phyloP scores from a whole-genome alignment of 441 rosid genomes.

The Gossypium trilobum region DNA sequence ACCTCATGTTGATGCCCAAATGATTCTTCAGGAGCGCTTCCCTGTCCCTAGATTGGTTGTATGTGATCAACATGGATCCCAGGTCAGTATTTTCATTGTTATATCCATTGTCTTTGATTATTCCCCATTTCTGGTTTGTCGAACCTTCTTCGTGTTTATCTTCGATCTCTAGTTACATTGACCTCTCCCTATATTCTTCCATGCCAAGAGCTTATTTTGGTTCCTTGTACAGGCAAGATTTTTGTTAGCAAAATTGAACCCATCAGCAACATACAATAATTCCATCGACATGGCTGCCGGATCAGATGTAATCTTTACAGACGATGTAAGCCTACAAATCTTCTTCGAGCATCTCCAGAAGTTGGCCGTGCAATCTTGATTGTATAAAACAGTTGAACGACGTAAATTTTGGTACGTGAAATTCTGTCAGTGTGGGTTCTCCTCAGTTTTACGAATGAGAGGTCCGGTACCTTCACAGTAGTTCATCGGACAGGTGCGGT shows the following conservation, averaged over 20 bases:
- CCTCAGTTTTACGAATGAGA: slow-evolving; percentile 7
- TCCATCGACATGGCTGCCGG: slow-evolving; percentile 74
- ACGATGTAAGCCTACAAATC: slow-evolving; percentile 90
- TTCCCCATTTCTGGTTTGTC: not conserved
- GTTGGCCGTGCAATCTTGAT: slow-evolving; percentile 94
- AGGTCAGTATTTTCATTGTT: slow-evolving; percentile 37
- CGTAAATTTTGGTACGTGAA: not conserved
- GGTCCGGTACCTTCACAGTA: slow-evolving; percentile 16
- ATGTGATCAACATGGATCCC: slow-evolving; percentile 99
- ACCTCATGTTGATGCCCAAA: slow-evolving; percentile 67
- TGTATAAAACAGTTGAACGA: slow-evolving; percentile 4
- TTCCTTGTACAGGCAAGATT: slow-evolving; percentile 66
- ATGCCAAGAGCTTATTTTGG: slow-evolving; percentile 8
- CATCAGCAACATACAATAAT: slow-evolving; percentile 86
- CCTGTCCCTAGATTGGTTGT: slow-evolving; percentile 94
- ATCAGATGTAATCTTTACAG: slow-evolving; percentile 81
- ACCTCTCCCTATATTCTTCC: not conserved
- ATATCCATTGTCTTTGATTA: not conserved
- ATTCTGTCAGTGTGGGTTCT: not conserved
- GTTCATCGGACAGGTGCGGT: slow-evolving; percentile 23
- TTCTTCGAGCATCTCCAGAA: slow-evolving; percentile 92
- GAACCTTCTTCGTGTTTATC: not conserved
- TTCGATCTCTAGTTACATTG: no score
- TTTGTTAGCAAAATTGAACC: slow-evolving; percentile 92
- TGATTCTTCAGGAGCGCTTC: slow-evolving; percentile 73